Percentiles rank a stretch among this genome's conserved stretches.
Evolutionary conservation across 2,329 filamentous ascomycete species (phyloP).

Genomic region (Nigrospora sphaerica): DNA sequence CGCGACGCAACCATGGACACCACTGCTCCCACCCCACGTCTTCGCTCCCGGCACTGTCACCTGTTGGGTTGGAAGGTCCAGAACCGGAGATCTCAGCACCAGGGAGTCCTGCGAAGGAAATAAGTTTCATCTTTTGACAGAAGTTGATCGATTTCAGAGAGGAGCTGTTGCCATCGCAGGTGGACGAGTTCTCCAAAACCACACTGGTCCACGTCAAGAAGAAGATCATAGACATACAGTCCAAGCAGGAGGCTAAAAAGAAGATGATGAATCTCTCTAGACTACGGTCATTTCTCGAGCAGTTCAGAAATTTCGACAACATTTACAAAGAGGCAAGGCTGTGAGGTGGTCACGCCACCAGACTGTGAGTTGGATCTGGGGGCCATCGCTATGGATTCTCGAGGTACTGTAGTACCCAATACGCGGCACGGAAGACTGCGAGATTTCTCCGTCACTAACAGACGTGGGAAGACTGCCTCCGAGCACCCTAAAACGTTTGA

Average conservation of each 20-base stretch:
- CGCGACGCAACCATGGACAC: too few relatives aligned
- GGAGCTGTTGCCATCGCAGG: not conserved
- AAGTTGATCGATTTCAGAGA: not conserved
- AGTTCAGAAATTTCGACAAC: not conserved
- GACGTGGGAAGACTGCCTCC: not conserved
- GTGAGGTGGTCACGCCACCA: not conserved
- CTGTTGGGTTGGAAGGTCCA: too few relatives aligned
- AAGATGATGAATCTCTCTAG: not conserved
- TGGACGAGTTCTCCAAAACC: not conserved
- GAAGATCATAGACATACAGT: not conserved
- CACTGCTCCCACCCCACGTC: too few relatives aligned
- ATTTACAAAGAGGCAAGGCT: not conserved
- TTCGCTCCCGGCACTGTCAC: too few relatives aligned
- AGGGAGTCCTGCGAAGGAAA: too few relatives aligned
- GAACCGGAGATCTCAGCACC: too few relatives aligned
- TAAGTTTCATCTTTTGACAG: not conserved
- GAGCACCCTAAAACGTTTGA: not conserved
- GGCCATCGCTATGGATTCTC: not conserved
- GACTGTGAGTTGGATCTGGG: not conserved
- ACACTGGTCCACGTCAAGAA: not conserved
- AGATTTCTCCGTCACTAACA: not conserved
- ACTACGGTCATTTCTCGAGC: not conserved
- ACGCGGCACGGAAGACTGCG: too few relatives aligned
- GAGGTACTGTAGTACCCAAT: not conserved
- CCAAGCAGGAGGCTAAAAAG: not conserved